phyloP scores from a whole-genome alignment of 331 rosid genomes.

The Prunus yedoensis region DNA sequence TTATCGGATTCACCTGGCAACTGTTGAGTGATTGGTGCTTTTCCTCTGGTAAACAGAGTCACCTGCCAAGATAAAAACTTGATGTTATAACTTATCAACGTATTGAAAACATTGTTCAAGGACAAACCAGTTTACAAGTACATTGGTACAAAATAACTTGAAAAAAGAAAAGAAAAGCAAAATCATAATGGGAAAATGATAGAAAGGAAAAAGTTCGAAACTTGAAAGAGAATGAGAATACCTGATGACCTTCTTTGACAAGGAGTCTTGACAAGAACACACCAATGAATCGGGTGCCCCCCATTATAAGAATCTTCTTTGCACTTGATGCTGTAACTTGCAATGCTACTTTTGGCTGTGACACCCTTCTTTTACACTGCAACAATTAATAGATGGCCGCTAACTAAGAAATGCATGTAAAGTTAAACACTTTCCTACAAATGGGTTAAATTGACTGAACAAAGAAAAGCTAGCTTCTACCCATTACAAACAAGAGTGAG shows the following conservation, averaged over 20 bases:
- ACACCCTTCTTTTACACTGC: constrained; percentile 63
- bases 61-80: constrained; percentile 51
- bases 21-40: constrained; percentile 77
- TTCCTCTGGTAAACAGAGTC: constrained; percentile 94
- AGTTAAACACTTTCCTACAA: neutral
- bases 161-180: neutral
- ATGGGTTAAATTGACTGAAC: neutral
- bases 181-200: neutral
- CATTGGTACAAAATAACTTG: neutral
- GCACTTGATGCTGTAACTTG: constrained; percentile 65
- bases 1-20: constrained; percentile 82
- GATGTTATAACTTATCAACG: neutral
- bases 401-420: neutral
- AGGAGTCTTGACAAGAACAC: constrained; percentile 88
- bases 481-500: neutral
- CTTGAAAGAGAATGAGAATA: constrained; percentile 13
- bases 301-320: constrained; percentile 93
- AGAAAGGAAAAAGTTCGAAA: neutral
- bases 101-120: neutral
- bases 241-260: constrained; percentile 93
- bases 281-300: constrained; percentile 94
- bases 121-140: neutral
- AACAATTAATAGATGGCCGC: constrained; percentile 1
- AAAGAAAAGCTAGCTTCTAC: neutral
- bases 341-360: constrained; percentile 62